These are phyloP conservation scores for Pseudogymnoascus sp. DNA, from an alignment of 2,329 filamentous ascomycete species.

Conservation along the genomic window DNA sequence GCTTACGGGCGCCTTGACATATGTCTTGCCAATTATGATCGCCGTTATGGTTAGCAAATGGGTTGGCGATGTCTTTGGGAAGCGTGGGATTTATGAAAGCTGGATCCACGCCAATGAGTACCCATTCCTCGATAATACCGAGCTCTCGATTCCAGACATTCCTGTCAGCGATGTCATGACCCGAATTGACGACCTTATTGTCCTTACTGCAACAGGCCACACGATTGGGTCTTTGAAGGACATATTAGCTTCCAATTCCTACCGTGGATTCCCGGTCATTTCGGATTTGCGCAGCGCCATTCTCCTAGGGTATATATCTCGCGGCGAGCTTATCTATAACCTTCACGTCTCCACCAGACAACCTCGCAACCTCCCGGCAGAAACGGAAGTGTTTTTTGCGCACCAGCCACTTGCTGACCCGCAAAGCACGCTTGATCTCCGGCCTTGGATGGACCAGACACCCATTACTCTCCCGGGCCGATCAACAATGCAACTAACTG, in stretches of 20 bases:
- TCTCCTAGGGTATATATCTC: conserved; percentile 86
- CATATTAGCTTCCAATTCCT: conserved; percentile 65
- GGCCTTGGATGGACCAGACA: conserved; percentile 98
- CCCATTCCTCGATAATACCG: conserved; percentile 86
- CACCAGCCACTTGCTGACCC: conserved; percentile 78
- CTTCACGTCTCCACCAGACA: conserved; percentile 52
- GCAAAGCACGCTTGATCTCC: conserved; percentile 69
- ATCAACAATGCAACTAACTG: conserved; percentile 71
- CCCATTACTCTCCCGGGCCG: conserved; percentile 79
- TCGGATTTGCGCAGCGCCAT: conserved; percentile 67
- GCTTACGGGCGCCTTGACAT: conserved; percentile 88
- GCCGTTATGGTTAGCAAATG: conserved; percentile 97
- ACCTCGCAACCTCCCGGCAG: conserved; percentile 51
- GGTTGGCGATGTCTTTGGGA: conserved; percentile 92
- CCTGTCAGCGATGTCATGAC: conserved; percentile 89
- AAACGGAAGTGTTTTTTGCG: conserved; percentile 75
- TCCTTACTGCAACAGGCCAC: conserved; percentile 80
- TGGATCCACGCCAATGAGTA: conserved; percentile 98
- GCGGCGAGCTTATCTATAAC: conserved; percentile 80
- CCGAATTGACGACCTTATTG: conserved; percentile 77
- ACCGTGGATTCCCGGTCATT: conserved; percentile 88
- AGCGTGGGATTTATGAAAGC: conserved; percentile 89
- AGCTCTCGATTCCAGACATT: conserved; percentile 69
- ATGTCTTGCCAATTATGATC: conserved; percentile 97
- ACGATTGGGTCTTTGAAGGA: conserved; percentile 68